Percentiles rank a stretch among this genome's conserved stretches.
phyloP scores from a whole-genome alignment of 2,329 filamentous ascomycete species.

The Ceratocystiopsis sp. region DNA sequence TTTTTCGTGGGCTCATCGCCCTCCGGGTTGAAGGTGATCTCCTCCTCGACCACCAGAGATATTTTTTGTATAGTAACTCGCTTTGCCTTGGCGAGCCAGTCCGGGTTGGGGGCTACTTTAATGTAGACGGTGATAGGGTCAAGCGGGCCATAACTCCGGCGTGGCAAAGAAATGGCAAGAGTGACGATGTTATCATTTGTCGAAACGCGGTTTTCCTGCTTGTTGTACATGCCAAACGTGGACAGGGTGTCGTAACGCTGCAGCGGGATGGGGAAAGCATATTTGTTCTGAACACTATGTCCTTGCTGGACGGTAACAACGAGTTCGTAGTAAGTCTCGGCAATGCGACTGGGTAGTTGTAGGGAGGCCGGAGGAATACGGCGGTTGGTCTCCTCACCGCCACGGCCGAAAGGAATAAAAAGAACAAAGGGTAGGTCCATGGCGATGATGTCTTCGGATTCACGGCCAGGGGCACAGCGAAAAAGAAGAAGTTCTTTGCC shows the following conservation, averaged over 20 bases:
- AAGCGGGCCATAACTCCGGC: slow-evolving; percentile 90
- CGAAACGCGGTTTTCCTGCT: slow-evolving; percentile 72
- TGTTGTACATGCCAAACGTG: slow-evolving; percentile 99
- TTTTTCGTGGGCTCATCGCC: slow-evolving; percentile 89
- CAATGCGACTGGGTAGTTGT: slow-evolving; percentile 80
- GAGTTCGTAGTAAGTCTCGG: slow-evolving; percentile 92
- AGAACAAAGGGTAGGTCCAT: slow-evolving; percentile 97
- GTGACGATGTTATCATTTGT: slow-evolving; percentile 84
- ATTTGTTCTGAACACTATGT: slow-evolving; percentile 71
- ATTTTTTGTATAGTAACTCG: slow-evolving; percentile 90
- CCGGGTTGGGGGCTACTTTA: slow-evolving; percentile 78
- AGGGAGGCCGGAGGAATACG: slow-evolving; percentile 85
- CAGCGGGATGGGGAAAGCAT: slow-evolving; percentile 78
- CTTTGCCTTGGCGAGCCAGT: slow-evolving; percentile 80
- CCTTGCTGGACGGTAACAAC: slow-evolving; percentile 93
- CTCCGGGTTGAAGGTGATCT: slow-evolving; percentile 97
- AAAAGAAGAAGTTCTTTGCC: slow-evolving; percentile 92
- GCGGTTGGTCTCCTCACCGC: slow-evolving; percentile 75
- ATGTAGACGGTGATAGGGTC: slow-evolving; percentile 95
- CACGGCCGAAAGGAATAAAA: slow-evolving; percentile 88
- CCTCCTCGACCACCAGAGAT: slow-evolving; percentile 85
- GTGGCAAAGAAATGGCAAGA: slow-evolving; percentile 75
- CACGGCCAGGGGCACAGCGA: slow-evolving; percentile 65
- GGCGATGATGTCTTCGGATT: slow-evolving; percentile 73
- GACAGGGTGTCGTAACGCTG: slow-evolving; percentile 90